These are phyloP conservation scores for Acacia concinna DNA, from an alignment of 331 rosid genomes.

Conservation along the genomic window DNA sequence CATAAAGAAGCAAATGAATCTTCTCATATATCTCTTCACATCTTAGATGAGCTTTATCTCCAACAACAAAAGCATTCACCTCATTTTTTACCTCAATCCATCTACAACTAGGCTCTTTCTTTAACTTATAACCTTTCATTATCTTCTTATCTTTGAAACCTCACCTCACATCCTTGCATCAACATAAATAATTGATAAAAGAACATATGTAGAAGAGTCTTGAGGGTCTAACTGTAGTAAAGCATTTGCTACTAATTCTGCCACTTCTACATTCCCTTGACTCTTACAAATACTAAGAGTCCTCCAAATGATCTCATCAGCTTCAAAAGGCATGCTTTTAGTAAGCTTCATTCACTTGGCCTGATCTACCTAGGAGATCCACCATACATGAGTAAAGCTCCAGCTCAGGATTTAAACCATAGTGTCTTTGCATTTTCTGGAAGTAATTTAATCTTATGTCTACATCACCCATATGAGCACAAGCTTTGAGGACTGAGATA, in stretches of 20 bases:
- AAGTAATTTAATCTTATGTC: background rate
- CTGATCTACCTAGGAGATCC: background rate
- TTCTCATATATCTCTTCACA: background rate
- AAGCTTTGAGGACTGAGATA: slow-evolving; percentile 1
- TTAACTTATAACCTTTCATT: background rate
- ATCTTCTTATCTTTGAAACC: background rate
- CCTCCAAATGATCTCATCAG: background rate
- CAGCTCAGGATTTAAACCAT: background rate
- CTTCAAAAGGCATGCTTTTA: slow-evolving; percentile 1
- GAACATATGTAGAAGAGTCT: background rate
- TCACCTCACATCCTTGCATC: background rate
- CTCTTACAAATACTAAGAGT: background rate
- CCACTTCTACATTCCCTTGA: background rate
- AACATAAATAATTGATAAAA: background rate
- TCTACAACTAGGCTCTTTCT: background rate
- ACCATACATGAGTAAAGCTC: slow-evolving; percentile 5
- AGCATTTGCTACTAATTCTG: background rate
- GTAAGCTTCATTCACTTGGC: background rate
- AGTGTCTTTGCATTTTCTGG: background rate
- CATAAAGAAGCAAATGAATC: background rate
- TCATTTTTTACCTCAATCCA: background rate
- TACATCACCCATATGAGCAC: background rate
- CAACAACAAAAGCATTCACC: background rate
- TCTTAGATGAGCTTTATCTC: background rate
- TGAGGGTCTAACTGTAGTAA: background rate